Percentiles rank a stretch among this genome's conserved stretches.
phyloP scores from a whole-genome alignment of 176 grass and related monocot genomes.

The Dactylis glomerata region DNA sequence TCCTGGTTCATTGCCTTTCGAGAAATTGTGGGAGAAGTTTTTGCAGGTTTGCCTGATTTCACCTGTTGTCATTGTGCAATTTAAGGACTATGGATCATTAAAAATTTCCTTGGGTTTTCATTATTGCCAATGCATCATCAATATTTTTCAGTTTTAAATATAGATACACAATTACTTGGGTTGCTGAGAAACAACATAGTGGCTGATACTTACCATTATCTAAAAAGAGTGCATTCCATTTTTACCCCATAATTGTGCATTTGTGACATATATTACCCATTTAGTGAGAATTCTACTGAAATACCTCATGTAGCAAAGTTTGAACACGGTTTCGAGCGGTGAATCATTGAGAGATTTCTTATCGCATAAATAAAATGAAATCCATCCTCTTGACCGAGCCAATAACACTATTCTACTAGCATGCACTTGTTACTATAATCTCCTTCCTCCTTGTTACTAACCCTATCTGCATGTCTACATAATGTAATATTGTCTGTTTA shows the following conservation, averaged over 20 bases:
- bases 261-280: too few species aligned
- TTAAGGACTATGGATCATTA: not conserved
- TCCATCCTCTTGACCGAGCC: not conserved
- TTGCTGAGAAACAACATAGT: not conserved
- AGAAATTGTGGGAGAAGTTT: conserved; percentile 95
- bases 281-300: too few species aligned
- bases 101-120: not conserved
- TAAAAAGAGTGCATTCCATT: not conserved
- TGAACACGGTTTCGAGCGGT: too few species aligned
- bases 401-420: not conserved
- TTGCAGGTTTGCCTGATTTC: conserved; percentile 58
- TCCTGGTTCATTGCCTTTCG: conserved; percentile 87
- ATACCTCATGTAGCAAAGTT: too few species aligned
- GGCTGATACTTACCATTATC: not conserved
- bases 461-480: not conserved
- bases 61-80: not conserved
- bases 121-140: not conserved
- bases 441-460: not conserved
- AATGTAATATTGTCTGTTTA: conserved; percentile 3
- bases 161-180: not conserved
- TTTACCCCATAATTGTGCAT: too few species aligned
- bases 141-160: not conserved
- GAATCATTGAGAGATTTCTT: not conserved
- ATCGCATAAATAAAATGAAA: conserved; percentile 3
- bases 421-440: not conserved